These are phyloP conservation scores for Blastobotrys indianensis DNA, from an alignment of 1,139 yeast species.

Conservation along the genomic window DNA sequence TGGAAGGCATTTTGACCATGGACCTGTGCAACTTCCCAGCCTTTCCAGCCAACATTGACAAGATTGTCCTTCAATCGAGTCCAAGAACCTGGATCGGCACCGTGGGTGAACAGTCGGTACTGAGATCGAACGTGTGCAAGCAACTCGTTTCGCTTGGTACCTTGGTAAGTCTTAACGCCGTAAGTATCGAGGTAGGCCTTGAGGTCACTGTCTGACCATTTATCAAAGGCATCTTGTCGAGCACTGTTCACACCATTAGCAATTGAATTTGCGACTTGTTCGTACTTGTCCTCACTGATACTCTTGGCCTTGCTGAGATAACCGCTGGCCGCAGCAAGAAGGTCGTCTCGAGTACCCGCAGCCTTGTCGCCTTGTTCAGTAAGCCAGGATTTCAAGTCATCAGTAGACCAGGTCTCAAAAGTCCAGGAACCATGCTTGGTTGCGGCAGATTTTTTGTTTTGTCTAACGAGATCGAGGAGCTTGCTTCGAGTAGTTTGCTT, in stretches of 20 bases:
- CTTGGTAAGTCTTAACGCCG: constrained; percentile 41
- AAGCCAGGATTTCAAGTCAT: constrained; percentile 40
- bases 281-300: constrained; percentile 24
- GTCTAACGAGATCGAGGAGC: constrained; percentile 44
- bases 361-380: constrained; percentile 33
- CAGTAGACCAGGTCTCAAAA: constrained; percentile 44
- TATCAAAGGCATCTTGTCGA: constrained; percentile 39
- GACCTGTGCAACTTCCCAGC: not conserved
- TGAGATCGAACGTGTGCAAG: constrained; percentile 37
- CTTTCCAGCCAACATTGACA: constrained; percentile 7
- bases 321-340: constrained; percentile 35
- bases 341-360: constrained; percentile 36
- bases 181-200: constrained; percentile 47
- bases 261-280: constrained; percentile 19
- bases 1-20: constrained; percentile 6
- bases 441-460: constrained; percentile 41
- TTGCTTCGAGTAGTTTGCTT: constrained; percentile 43
- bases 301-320: constrained; percentile 27
- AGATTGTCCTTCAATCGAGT: constrained; percentile 9
- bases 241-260: constrained; percentile 24
- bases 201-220: constrained; percentile 53
- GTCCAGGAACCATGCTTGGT: constrained; percentile 34
- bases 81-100: constrained; percentile 16
- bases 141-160: constrained; percentile 43
- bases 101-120: constrained; percentile 14